phyloP scores from a whole-genome alignment of 1,284 basidiomycete species.

The Sanguinoderma infundibulare region DNA sequence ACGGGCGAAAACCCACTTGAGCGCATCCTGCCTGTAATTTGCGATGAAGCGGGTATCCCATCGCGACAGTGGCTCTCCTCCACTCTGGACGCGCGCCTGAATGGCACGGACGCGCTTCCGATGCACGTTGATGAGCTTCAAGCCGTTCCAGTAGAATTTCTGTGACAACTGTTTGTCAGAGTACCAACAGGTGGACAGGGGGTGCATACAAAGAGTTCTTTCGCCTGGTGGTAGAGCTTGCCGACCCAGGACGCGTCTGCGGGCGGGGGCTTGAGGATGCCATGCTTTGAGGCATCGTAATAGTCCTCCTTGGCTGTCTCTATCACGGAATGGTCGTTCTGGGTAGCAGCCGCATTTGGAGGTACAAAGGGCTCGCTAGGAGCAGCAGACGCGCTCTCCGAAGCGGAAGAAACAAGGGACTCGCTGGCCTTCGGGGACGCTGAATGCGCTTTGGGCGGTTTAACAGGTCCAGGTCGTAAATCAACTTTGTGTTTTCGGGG shows the following conservation, averaged over 20 bases:
- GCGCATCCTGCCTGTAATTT: slow-evolving; percentile 64
- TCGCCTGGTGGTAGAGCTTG: slow-evolving; percentile 64
- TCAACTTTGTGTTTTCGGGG: slow-evolving; percentile 60
- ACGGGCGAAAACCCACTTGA: slow-evolving; percentile 56
- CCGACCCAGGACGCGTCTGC: slow-evolving; percentile 57
- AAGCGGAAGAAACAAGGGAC: background rate
- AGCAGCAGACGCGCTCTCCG: background rate
- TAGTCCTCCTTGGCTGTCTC: slow-evolving; percentile 66
- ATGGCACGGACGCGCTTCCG: slow-evolving; percentile 58
- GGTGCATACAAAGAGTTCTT: slow-evolving; percentile 66
- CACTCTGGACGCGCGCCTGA: slow-evolving; percentile 53
- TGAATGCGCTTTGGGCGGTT: slow-evolving; percentile 40
- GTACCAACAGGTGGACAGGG: background rate
- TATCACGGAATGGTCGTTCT: slow-evolving; percentile 30
- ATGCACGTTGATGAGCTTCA: slow-evolving; percentile 71
- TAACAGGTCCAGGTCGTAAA: slow-evolving; percentile 67
- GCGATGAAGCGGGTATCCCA: slow-evolving; percentile 69
- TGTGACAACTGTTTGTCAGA: slow-evolving; percentile 34
- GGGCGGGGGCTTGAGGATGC: slow-evolving; percentile 69
- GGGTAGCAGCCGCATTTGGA: background rate
- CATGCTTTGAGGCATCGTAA: slow-evolving; percentile 65
- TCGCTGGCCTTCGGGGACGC: slow-evolving; percentile 8
- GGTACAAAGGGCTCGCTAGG: background rate
- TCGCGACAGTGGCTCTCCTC: slow-evolving; percentile 62
- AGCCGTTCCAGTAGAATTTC: slow-evolving; percentile 82